Conservation (phyloP, 495 filamentous ascomycete genomes). For the Penicillium fimorum region DNA sequence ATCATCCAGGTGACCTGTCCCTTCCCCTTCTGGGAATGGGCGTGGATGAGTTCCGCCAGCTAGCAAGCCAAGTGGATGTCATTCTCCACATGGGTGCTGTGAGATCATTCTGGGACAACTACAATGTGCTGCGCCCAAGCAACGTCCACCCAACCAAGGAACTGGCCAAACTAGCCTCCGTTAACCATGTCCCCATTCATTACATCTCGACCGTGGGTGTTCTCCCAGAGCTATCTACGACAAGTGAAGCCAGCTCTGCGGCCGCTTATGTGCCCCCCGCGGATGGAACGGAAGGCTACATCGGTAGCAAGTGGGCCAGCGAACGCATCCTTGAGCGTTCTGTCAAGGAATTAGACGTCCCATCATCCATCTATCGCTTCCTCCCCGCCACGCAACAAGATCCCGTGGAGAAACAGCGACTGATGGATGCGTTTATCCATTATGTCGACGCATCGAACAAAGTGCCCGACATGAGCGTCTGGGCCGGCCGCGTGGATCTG, state of each 20-base stretch:
- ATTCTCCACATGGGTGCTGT: constrained; percentile 48
- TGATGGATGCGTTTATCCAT: constrained; percentile 3
- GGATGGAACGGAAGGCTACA: constrained; percentile 42
- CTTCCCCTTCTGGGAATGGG: constrained; percentile 33
- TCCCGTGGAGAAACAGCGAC: background rate
- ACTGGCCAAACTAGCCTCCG: constrained; percentile 28
- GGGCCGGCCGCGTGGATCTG: constrained; percentile 2
- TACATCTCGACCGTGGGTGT: constrained; percentile 40
- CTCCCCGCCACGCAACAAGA: constrained; percentile 1
- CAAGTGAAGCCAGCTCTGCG: constrained; percentile 9
- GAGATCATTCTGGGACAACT: constrained; percentile 41
- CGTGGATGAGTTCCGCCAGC: constrained; percentile 10
- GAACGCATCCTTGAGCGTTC: constrained; percentile 42
- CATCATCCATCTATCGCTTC: constrained; percentile 22
- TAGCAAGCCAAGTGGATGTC: constrained; percentile 30
- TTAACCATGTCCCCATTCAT: constrained; percentile 40
- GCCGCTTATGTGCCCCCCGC: constrained; percentile 10
- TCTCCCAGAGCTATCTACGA: background rate
- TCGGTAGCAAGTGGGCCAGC: constrained; percentile 45
- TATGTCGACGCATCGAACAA: background rate
- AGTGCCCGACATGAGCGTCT: background rate
- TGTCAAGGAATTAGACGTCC: constrained; percentile 18
- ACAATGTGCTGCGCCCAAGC: constrained; percentile 27
- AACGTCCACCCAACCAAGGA: constrained; percentile 42
- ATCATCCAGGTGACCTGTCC: constrained; percentile 34